Evolutionary conservation across 495 filamentous ascomycete species (phyloP).

Genomic region (Talaromyces proteolyticus): DNA sequence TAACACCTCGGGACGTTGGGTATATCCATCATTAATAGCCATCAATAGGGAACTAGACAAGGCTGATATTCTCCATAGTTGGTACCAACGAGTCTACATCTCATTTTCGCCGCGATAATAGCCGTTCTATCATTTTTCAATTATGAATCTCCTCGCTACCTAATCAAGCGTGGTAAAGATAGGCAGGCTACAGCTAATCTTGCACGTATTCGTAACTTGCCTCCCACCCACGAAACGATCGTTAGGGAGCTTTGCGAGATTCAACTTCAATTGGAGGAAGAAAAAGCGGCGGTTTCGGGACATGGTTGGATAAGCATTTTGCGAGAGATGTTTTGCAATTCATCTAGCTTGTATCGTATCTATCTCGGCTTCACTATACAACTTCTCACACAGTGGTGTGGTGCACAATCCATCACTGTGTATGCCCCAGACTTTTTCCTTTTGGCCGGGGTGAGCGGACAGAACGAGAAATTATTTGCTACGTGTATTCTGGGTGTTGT

Average conservation of each 20-base stretch:
- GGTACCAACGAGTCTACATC: constrained; percentile 53
- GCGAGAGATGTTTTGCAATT: constrained; percentile 44
- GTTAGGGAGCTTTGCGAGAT: constrained; percentile 43
- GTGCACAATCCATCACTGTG: constrained; percentile 49
- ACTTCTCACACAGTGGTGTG: constrained; percentile 56
- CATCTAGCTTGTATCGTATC: constrained; percentile 47
- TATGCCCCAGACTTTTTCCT: constrained; percentile 57
- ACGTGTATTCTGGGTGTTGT: constrained; percentile 59
- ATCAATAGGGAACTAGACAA: no score
- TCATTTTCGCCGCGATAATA: constrained; percentile 53
- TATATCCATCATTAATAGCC: constrained; percentile 9
- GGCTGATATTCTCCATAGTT: no score
- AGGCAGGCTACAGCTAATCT: constrained; percentile 40
- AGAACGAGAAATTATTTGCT: constrained; percentile 51
- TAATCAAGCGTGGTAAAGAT: constrained; percentile 44
- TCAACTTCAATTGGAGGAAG: constrained; percentile 38
- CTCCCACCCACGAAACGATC: constrained; percentile 43
- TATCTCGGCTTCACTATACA: constrained; percentile 45
- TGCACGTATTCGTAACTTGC: constrained; percentile 42
- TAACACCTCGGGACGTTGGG: constrained; percentile 38
- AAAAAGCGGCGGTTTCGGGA: constrained; percentile 39
- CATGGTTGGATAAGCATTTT: constrained; percentile 35
- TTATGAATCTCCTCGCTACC: constrained; percentile 52
- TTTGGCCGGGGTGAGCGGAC: constrained; percentile 51
- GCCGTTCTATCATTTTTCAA: constrained; percentile 44